Evolutionary conservation across 2,329 filamentous ascomycete genomes (phyloP), one percentile per base, ranked within the genome.

Genomic region (Berkeleyomyces rouxiae): DNA sequence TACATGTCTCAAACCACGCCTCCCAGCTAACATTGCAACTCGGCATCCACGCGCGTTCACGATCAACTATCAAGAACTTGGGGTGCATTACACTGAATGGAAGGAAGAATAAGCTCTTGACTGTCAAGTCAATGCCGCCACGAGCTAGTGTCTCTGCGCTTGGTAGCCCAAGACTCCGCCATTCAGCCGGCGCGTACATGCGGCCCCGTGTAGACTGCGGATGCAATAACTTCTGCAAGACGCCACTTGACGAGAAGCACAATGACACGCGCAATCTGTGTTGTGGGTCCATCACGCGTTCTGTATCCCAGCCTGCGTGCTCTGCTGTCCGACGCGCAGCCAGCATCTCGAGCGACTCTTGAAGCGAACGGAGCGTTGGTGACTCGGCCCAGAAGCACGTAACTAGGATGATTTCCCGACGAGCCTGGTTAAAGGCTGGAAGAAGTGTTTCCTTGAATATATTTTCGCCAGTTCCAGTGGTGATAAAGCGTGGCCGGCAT

Each of bases 1-100:
- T 74, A 63, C 85, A 88, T 0, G 85, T 87, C 71, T 95, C 89
- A 36, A 92, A 85, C 89, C 89, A 95, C n/a, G 82, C 73, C 71
- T 93, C 89, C 87, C 87, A 93, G 69, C 86, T 90, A 3, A 95
- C 82, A 68, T 95, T 95, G 72, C 87, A 91, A 68, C 86, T 90
- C 0, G 88, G 88, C 7, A 93, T 72, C 68, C 86, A 85, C 0
- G 86, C 86, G 2, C 74, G 77, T 40, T 75, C 71, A 0, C 85
- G 79, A 70, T 95, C 89, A 0, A 92, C 72, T 11, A 93, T 77
- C 44, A 92, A 77, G 67, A 88, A 92, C 69, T 95, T 95, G 0
- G 88, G 86, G 70, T 95, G 89, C 83, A 93, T 87, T n/a, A 95
- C 85, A 68, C 87, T 89, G 65, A 93, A 84, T 0, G 89, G 89